A percentile compares a stretch with the other conserved stretches of the same genome.
Evolutionary conservation across 345 rosid genomes (phyloP).

Genomic region (Acer campestre): DNA sequence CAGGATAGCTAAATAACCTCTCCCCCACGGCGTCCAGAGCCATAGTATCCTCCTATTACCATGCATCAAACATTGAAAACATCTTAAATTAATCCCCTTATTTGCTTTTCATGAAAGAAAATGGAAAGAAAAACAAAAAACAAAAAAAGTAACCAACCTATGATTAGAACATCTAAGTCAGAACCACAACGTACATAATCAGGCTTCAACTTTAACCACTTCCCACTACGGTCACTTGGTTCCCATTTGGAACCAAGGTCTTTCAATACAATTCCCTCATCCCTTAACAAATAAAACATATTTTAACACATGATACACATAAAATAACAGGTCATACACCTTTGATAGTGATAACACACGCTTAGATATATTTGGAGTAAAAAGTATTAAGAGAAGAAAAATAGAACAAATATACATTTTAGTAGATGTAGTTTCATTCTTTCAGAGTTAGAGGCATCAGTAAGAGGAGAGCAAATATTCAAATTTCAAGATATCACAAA

Average conservation of each 20-base stretch:
- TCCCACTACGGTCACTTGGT: conserved; percentile 96
- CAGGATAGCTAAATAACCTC: conserved; percentile 48
- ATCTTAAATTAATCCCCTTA: conserved; percentile 15
- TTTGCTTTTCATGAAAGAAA: conserved; percentile 12
- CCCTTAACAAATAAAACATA: conserved; percentile 39
- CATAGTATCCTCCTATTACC: conserved; percentile 86
- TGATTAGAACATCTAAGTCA: conserved; percentile 92
- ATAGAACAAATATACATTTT: neutral
- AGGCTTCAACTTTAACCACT: conserved; percentile 97
- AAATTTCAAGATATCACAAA: neutral
- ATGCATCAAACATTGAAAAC: conserved; percentile 16
- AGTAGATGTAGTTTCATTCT: neutral
- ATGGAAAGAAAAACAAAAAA: neutral
- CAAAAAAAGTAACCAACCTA: conserved; percentile 53
- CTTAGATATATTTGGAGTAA: neutral
- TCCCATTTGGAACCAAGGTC: conserved; percentile 97
- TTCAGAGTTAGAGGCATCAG: neutral
- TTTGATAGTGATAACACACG: neutral
- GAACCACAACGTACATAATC: conserved; percentile 81
- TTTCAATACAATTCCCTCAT: conserved; percentile 88
- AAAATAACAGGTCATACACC: neutral
- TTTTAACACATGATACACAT: conserved; percentile 5
- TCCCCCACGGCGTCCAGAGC: conserved; percentile 97
- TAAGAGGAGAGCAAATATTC: neutral
- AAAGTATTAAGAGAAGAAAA: neutral